A percentile compares a stretch with the other conserved stretches of the same genome.
Conservation (phyloP, 805 yeast genomes). For the Myxozyma udenii region DNA sequence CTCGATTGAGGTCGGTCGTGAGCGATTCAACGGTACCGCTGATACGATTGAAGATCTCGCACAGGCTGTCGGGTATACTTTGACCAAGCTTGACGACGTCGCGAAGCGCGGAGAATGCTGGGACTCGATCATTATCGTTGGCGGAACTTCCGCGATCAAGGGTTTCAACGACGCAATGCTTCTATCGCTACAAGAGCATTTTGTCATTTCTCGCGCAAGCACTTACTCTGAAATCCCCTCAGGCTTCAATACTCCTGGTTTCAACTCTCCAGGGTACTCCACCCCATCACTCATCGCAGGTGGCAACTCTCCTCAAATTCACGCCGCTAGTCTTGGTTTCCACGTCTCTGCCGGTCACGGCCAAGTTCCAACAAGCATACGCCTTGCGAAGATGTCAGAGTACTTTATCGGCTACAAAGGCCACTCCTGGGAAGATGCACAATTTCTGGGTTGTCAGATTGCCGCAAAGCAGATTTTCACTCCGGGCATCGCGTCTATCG, state of each 20-base stretch:
- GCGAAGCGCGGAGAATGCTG: slow-evolving; percentile 76
- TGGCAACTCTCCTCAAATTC: slow-evolving; percentile 7
- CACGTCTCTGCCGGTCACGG: slow-evolving; percentile 37
- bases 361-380: slow-evolving; percentile 80
- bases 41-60: slow-evolving; percentile 56
- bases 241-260: slow-evolving; percentile 36
- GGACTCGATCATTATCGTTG: slow-evolving; percentile 76
- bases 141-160: slow-evolving; percentile 68
- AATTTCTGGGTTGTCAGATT: slow-evolving; percentile 83
- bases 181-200: slow-evolving; percentile 55
- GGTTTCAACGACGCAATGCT: slow-evolving; percentile 75
- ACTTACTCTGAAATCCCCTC: slow-evolving; percentile 42
- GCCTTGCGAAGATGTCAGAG: slow-evolving; percentile 72
- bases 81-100: slow-evolving; percentile 61
- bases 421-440: slow-evolving; percentile 67
- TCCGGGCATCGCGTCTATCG: slow-evolving; percentile 51
- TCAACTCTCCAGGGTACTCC: slow-evolving; percentile 37
- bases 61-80: slow-evolving; percentile 50
- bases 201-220: slow-evolving; percentile 44
- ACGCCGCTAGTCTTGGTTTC: background rate
- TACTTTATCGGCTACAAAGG: slow-evolving; percentile 95
- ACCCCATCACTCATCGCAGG: slow-evolving; percentile 37
- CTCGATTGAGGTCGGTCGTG: slow-evolving; percentile 72
- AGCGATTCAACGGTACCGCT: slow-evolving; percentile 78
- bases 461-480: slow-evolving; percentile 81